phyloP scores from a whole-genome alignment of 805 yeast species.

The Starmerella bombicola region DNA sequence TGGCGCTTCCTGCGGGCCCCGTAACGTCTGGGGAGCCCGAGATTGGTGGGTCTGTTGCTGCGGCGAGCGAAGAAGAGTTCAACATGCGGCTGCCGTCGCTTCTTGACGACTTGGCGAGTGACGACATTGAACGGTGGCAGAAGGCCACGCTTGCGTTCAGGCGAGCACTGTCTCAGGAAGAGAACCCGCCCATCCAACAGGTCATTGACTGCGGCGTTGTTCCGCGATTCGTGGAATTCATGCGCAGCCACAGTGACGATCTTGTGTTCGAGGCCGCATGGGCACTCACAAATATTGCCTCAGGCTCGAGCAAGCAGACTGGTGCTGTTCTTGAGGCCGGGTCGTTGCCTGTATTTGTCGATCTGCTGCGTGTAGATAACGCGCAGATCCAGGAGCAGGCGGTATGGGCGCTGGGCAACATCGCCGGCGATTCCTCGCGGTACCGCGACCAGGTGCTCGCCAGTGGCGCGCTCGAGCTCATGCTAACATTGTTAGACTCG shows the following conservation, averaged over 20 bases:
- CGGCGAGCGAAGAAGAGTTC: slow-evolving; percentile 20
- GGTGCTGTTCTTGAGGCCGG: slow-evolving; percentile 81
- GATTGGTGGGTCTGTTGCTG: slow-evolving; percentile 37
- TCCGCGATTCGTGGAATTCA: slow-evolving; percentile 76
- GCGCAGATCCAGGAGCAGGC: slow-evolving; percentile 96
- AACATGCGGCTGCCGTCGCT: slow-evolving; percentile 55
- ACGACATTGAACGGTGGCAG: slow-evolving; percentile 66
- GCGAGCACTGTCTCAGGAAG: slow-evolving; percentile 84
- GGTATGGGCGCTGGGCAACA: slow-evolving; percentile 97
- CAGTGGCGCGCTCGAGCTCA: slow-evolving; percentile 81
- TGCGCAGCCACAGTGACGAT: slow-evolving; percentile 64
- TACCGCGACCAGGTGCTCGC: slow-evolving; percentile 81
- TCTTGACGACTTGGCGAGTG: slow-evolving; percentile 67
- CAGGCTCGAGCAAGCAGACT: slow-evolving; percentile 85
- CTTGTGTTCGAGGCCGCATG: slow-evolving; percentile 96
- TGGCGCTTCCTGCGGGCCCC: slow-evolving; percentile 28
- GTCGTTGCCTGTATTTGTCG: slow-evolving; percentile 85
- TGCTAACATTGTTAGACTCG: slow-evolving; percentile 63
- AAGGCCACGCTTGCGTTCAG: slow-evolving; percentile 87
- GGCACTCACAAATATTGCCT: slow-evolving; percentile 98
- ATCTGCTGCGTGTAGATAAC: slow-evolving; percentile 64
- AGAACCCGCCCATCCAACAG: slow-evolving; percentile 88
- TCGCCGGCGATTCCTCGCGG: slow-evolving; percentile 89
- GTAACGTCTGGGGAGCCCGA: slow-evolving; percentile 35
- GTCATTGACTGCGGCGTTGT: slow-evolving; percentile 91